Conservation (phyloP, 1,284 basidiomycete genomes). For the Cutaneotrichosporon dermatis region DNA sequence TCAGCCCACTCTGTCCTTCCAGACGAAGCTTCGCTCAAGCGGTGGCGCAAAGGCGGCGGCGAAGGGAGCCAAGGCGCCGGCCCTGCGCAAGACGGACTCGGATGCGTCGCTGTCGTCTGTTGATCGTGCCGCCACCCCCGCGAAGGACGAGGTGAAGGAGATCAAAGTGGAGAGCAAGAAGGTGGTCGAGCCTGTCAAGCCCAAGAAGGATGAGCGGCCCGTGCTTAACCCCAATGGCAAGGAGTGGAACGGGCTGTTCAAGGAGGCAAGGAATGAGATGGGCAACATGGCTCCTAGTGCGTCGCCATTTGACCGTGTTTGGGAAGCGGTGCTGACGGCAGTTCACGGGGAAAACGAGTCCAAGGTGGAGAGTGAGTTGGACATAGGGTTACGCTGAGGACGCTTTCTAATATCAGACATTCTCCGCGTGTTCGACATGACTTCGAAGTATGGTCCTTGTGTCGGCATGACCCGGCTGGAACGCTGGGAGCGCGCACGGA, state of each 20-base stretch:
- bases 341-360: slow-evolving; percentile 34
- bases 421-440: slow-evolving; percentile 74
- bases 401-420: slow-evolving; percentile 64
- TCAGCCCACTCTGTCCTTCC: slow-evolving; percentile 31
- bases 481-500: slow-evolving; percentile 80
- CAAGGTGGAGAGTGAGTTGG: slow-evolving; percentile 41
- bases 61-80: slow-evolving; percentile 3
- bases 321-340: neutral
- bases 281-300: slow-evolving; percentile 48
- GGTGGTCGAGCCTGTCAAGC: slow-evolving; percentile 4
- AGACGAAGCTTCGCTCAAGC: slow-evolving; percentile 16
- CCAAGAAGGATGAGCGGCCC: slow-evolving; percentile 15
- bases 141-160: slow-evolving; percentile 5
- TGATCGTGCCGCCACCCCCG: neutral
- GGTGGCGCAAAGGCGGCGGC: slow-evolving; percentile 8
- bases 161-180: slow-evolving; percentile 4
- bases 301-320: neutral
- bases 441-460: slow-evolving; percentile 79
- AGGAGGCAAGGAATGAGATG: slow-evolving; percentile 56
- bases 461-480: slow-evolving; percentile 76
- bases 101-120: slow-evolving; percentile 2
- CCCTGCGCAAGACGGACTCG: slow-evolving; percentile 4
- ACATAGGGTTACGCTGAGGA: neutral
- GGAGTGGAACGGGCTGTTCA: slow-evolving; percentile 55
- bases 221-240: slow-evolving; percentile 52